Conservation (phyloP, 2,329 filamentous ascomycete species). For the Exophiala sp. region DNA sequence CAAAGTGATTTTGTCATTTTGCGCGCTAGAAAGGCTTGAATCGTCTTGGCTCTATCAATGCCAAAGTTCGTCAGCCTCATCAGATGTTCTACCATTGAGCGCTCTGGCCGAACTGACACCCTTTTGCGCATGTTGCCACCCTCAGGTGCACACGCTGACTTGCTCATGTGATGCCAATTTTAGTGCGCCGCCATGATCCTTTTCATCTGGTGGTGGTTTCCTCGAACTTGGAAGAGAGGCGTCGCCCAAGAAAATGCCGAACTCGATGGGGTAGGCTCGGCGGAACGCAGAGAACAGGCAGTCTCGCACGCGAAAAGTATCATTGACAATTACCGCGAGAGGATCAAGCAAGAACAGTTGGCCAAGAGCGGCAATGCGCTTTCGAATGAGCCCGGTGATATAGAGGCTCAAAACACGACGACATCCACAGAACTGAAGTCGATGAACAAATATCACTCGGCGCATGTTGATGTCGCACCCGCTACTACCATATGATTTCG, state of each 20-base stretch:
- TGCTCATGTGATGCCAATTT: neutral
- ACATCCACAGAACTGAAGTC: neutral
- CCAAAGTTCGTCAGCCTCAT: no score
- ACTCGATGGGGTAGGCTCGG: neutral
- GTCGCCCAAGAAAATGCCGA: neutral
- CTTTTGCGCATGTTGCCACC: neutral
- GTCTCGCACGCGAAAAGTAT: neutral
- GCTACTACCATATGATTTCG: no score
- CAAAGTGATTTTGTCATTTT: no score
- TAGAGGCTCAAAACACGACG: neutral
- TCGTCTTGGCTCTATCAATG: no score
- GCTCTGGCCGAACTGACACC: no score
- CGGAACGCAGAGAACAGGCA: neutral
- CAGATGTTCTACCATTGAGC: neutral
- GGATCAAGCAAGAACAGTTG: neutral
- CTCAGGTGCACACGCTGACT: neutral
- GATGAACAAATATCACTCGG: neutral
- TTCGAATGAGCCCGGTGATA: neutral
- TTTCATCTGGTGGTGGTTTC: constrained; percentile 10
- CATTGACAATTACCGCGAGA: constrained; percentile 1
- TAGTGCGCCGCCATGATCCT: neutral
- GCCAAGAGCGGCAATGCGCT: neutral
- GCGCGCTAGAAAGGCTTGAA: no score
- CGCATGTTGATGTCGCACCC: neutral
- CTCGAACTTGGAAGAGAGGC: constrained; percentile 1